Conservation (phyloP, 1,284 basidiomycete species). For the Ceratorhiza oryzae-sativae region DNA sequence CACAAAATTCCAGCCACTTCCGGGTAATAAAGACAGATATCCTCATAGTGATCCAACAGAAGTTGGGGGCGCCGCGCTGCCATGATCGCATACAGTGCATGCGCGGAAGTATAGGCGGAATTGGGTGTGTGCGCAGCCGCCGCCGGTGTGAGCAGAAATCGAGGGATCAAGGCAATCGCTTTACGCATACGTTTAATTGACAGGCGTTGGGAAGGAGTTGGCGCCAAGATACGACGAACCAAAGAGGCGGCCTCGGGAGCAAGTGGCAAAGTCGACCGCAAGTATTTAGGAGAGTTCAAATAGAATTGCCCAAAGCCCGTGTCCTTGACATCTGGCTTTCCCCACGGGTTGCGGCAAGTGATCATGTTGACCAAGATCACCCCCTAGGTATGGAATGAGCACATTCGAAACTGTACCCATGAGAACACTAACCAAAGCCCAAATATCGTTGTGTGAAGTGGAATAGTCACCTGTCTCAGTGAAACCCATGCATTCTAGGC, state of each 20-base stretch:
- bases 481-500: conserved; percentile 68
- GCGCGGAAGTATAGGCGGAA: background rate
- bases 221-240: conserved; percentile 7
- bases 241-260: background rate
- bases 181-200: conserved; percentile 7
- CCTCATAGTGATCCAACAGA: conserved; percentile 29
- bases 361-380: conserved; percentile 94
- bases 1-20: conserved; percentile 13
- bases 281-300: conserved; percentile 3
- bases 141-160: conserved; percentile 1
- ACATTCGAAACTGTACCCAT: conserved; percentile 45
- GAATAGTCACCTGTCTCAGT: conserved; percentile 75
- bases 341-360: conserved; percentile 89
- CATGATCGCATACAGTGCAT: conserved; percentile 2
- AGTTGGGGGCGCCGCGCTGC: conserved; percentile 17
- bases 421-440: conserved; percentile 70
- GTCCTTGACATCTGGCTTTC: conserved; percentile 58
- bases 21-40: conserved; percentile 24
- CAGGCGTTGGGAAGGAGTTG: background rate
- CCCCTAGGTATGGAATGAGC: conserved; percentile 48
- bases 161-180: background rate
- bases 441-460: conserved; percentile 82
- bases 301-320: background rate
- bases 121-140: conserved; percentile 13
- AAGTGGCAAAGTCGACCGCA: conserved; percentile 13